Base-by-base conservation (phyloP, 371 early-diverging fungal genomes). In the Mortierella sp. region DNA sequence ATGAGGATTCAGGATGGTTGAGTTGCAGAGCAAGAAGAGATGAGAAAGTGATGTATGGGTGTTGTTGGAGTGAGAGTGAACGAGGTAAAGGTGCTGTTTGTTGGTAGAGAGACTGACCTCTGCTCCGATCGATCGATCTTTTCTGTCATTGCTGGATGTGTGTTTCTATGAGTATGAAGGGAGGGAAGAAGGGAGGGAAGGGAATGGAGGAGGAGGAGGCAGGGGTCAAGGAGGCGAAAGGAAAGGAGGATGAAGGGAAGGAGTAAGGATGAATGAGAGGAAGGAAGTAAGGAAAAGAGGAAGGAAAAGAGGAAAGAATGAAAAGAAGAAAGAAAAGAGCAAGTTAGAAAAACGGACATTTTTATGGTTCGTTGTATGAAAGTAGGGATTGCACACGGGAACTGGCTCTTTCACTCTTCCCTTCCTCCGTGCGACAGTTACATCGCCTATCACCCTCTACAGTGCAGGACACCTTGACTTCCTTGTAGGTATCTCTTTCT, bases 71-170 rank as follows among this genome's bases (percentile, higher is more conserved):
- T 0, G 19, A 16, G 34, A 31, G 63, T 28, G 26, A 24, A 24
- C 55, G 58, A 58, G 26, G 28, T 13, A 58, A 34, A 2, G 26
- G 26, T 26, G n/a, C 10, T 8, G 0, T 6, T 31, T n/a, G 16
- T n/a, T n/a, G 13, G 14, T 6, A 7, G 34, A 34, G 26, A n/a
- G 24, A 34, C 57, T 26, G 31, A 84, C 81, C 81, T 76, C 47
- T 82, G 80, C 70, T 82, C 83, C 11, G 86, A 85, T 28, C 82
- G 86, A 70, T 82, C 82, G 57, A 85, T 70, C 48, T 79, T 84
- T 44, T 68, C 57, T 42, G 47, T 72, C 57, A 73, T 81, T 42
- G 74, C 74, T 57, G 63, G 21, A 34, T 16, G 8, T 63, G 63
- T 28, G 57, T 65, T 31, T 74, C 54, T 55, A 55, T 74, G n/a